Percentiles rank a stretch among this genome's conserved stretches.
These are phyloP conservation scores for Serendipita sp. DNA, from an alignment of 768 basidiomycete genomes.

Conservation along the genomic window DNA sequence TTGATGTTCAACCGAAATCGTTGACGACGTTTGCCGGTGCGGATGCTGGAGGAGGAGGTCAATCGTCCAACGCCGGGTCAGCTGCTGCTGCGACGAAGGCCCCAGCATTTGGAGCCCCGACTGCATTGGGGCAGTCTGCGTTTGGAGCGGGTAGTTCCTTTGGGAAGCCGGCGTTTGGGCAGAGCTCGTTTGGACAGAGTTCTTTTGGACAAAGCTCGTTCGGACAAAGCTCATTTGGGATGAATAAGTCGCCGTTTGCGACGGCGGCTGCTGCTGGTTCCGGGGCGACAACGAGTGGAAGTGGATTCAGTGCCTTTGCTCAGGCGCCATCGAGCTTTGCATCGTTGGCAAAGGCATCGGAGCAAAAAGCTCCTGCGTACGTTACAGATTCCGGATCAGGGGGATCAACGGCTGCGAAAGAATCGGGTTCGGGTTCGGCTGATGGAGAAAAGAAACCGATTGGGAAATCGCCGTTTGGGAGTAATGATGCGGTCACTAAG, in stretches of 20 bases:
- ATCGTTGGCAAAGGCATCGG: not conserved
- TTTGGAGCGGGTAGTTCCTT: constrained; percentile 41
- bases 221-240: constrained; percentile 15
- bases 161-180: constrained; percentile 28
- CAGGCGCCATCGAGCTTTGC: not conserved
- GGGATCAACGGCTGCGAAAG: no score
- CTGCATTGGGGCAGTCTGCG: no score
- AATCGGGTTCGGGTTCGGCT: no score
- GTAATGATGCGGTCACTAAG: not conserved
- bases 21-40: constrained; percentile 1
- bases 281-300: not conserved
- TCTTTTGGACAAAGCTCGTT: no score
- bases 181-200: no score
- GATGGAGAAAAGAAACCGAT: not conserved
- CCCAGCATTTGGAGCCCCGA: constrained; percentile 17
- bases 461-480: not conserved
- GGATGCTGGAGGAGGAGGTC: not conserved
- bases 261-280: constrained; percentile 9
- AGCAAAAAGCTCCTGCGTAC: not conserved
- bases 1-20: not conserved
- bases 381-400: no score
- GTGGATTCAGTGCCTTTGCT: not conserved
- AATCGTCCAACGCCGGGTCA: no score
- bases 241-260: no score
- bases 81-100: not conserved